Evolutionary conservation across 768 basidiomycete genomes (phyloP).

Genomic region (Mycena indigotica): DNA sequence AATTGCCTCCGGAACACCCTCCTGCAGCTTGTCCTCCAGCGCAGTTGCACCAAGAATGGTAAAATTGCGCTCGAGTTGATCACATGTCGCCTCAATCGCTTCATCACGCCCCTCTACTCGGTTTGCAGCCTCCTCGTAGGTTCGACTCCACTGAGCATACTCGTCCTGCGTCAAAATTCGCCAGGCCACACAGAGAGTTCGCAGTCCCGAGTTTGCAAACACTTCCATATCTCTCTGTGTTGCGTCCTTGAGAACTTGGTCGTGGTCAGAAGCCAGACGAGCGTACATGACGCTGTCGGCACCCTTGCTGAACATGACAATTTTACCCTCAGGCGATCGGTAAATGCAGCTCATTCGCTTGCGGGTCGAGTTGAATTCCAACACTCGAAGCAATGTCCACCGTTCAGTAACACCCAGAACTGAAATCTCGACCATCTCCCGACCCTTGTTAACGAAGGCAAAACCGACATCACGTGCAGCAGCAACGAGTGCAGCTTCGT

Average conservation of each 20-base stretch:
- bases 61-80: slow-evolving; percentile 79
- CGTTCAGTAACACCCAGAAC: slow-evolving; percentile 87
- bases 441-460: slow-evolving; percentile 78
- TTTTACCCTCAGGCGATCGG: slow-evolving; percentile 77
- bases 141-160: slow-evolving; percentile 76
- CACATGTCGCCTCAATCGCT: slow-evolving; percentile 87
- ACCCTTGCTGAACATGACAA: slow-evolving; percentile 93
- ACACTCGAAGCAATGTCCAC: slow-evolving; percentile 73
- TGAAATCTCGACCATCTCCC: slow-evolving; percentile 82
- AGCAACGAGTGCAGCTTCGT: slow-evolving; percentile 91
- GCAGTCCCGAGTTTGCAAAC: slow-evolving; percentile 90
- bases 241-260: slow-evolving; percentile 68
- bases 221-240: slow-evolving; percentile 88
- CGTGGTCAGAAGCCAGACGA: slow-evolving; percentile 76
- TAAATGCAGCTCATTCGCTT: slow-evolving; percentile 96
- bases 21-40: slow-evolving; percentile 95
- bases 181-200: slow-evolving; percentile 90
- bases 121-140: slow-evolving; percentile 81
- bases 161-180: slow-evolving; percentile 80
- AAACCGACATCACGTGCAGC: slow-evolving; percentile 94
- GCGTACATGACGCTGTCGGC: slow-evolving; percentile 95
- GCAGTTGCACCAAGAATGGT: slow-evolving; percentile 93
- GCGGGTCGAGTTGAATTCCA: slow-evolving; percentile 93
- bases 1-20: slow-evolving; percentile 95
- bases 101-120: slow-evolving; percentile 83